Evolutionary conservation across 331 rosid species (phyloP).

Genomic region (Dryas integrifolia): DNA sequence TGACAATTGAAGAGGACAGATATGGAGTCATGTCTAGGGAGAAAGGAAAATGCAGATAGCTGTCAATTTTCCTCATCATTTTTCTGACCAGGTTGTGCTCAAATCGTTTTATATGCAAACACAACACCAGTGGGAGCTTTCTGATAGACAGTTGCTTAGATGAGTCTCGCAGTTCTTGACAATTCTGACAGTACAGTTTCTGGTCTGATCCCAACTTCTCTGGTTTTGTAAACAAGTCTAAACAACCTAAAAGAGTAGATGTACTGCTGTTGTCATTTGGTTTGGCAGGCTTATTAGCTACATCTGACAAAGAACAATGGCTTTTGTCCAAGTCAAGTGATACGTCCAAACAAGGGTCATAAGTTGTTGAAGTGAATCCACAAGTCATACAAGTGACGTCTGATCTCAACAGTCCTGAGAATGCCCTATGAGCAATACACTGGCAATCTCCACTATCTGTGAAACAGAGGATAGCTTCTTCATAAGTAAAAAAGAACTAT

Average conservation of each 20-base stretch:
- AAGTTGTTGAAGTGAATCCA: slow-evolving; percentile 88
- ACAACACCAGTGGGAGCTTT: slow-evolving; percentile 76
- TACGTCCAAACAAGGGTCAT: slow-evolving; percentile 84
- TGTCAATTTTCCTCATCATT: slow-evolving; percentile 63
- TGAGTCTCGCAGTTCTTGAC: slow-evolving; percentile 66
- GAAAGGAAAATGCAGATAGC: slow-evolving; percentile 73
- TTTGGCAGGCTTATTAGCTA: slow-evolving; percentile 46
- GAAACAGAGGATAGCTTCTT: slow-evolving; percentile 25
- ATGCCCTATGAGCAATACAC: slow-evolving; percentile 79
- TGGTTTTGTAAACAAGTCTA: slow-evolving; percentile 76
- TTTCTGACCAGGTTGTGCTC: slow-evolving; percentile 69
- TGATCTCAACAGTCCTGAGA: slow-evolving; percentile 79
- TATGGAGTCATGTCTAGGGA: slow-evolving; percentile 78
- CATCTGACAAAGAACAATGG: slow-evolving; percentile 30
- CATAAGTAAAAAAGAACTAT: slow-evolving; percentile 2
- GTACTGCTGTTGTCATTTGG: slow-evolving; percentile 36
- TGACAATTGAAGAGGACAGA: slow-evolving; percentile 69
- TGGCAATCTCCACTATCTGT: slow-evolving; percentile 70
- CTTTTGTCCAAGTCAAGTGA: slow-evolving; percentile 63
- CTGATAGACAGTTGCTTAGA: slow-evolving; percentile 76
- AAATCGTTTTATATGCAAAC: slow-evolving; percentile 78
- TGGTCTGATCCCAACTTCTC: slow-evolving; percentile 97
- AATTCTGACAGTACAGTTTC: slow-evolving; percentile 76
- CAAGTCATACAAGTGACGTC: slow-evolving; percentile 92
- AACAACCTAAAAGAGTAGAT: slow-evolving; percentile 70